Evolutionary conservation across 2,329 filamentous ascomycete genomes (phyloP).

Genomic region (Grosmannia serpens): DNA sequence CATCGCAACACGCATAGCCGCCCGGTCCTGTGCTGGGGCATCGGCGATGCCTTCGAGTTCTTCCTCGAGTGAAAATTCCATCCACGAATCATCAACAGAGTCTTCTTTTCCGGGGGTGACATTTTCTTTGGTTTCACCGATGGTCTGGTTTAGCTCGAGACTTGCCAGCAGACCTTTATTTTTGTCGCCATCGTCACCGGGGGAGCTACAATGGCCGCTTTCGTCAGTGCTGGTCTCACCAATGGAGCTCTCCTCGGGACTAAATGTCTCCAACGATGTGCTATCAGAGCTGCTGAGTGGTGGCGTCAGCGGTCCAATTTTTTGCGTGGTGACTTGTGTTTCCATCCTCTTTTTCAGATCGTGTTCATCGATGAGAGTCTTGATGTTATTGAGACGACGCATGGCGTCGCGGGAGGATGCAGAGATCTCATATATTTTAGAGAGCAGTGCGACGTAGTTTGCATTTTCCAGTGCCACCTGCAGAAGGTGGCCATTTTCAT

Average conservation of each 20-base stretch:
- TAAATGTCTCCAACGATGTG: background rate
- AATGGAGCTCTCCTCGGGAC: background rate
- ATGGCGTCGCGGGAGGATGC: background rate
- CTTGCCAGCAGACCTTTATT: background rate
- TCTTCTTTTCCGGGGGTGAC: background rate
- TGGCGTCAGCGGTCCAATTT: background rate
- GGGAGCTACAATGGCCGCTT: background rate
- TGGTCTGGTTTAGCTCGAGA: background rate
- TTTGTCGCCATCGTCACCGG: background rate
- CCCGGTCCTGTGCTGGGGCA: slow-evolving; percentile 4
- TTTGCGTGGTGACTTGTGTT: background rate
- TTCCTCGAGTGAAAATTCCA: slow-evolving; percentile 11
- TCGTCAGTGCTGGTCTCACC: background rate
- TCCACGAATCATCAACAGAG: background rate
- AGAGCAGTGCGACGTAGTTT: background rate
- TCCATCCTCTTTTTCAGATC: background rate
- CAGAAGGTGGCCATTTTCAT: background rate
- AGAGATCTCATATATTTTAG: background rate
- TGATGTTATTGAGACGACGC: background rate
- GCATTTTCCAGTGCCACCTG: background rate
- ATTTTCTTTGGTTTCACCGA: too few relatives aligned
- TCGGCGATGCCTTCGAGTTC: slow-evolving; percentile 11
- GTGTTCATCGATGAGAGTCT: background rate
- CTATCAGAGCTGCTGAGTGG: background rate
- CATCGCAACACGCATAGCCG: slow-evolving; percentile 5